These are phyloP conservation scores for Cryptosporidium felis DNA, from an alignment of 169 alveolate species.

Conservation along the genomic window DNA sequence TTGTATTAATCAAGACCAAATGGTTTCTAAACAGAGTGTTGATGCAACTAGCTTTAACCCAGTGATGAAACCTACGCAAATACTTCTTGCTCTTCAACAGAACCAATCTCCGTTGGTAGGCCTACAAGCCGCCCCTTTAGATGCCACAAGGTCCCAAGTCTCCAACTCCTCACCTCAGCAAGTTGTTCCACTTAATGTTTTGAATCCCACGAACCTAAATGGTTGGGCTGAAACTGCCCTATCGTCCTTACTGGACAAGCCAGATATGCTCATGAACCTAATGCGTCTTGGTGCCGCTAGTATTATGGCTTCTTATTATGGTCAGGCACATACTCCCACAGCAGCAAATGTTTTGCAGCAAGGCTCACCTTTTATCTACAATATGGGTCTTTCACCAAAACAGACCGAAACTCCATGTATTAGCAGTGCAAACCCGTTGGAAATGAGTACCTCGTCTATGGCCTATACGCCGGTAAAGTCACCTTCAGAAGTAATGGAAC, in stretches of 20 bases:
- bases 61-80: slow-evolving; percentile 13
- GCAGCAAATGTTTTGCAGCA: not conserved
- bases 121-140: slow-evolving; percentile 19
- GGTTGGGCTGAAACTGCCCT: slow-evolving; percentile 62
- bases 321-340: slow-evolving; percentile 28
- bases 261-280: slow-evolving; percentile 57
- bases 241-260: slow-evolving; percentile 52
- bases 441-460: slow-evolving; percentile 13
- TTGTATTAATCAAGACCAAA: slow-evolving; percentile 5
- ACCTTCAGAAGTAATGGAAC: slow-evolving; percentile 16
- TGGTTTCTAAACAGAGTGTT: not conserved
- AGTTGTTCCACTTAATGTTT: slow-evolving; percentile 14
- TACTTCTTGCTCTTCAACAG: slow-evolving; percentile 13
- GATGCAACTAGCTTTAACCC: slow-evolving; percentile 7
- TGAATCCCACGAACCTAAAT: slow-evolving; percentile 14
- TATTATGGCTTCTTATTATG: slow-evolving; percentile 64
- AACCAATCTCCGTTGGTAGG: slow-evolving; percentile 36
- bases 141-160: slow-evolving; percentile 2
- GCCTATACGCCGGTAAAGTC: slow-evolving; percentile 58
- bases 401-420: slow-evolving; percentile 32
- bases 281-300: slow-evolving; percentile 71
- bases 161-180: slow-evolving; percentile 36
- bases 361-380: slow-evolving; percentile 13
- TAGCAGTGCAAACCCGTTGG: not conserved
- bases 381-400: slow-evolving; percentile 42